Evolutionary conservation across 2,329 filamentous ascomycete species (phyloP), one percentile per base, ranked within the genome.

Genomic region (Fusarium xylarioides): DNA sequence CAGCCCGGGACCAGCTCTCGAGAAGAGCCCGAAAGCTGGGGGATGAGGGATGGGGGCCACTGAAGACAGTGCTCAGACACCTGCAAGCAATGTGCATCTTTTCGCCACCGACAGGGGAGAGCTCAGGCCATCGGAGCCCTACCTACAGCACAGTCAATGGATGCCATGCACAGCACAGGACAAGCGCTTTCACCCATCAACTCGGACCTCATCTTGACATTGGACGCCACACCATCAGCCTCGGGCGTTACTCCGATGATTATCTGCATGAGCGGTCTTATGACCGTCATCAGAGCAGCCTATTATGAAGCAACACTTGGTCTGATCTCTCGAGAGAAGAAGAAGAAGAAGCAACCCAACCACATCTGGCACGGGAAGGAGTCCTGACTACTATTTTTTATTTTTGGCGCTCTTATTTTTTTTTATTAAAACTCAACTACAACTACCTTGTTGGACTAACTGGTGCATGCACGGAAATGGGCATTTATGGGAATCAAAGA

Each of bases 381-480:
- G 68, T 59, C 63, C 50, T 65, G 37, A 62, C 37, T 63, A 47
- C 28, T 55, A 44, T 68, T 59, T 43, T 59, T 71, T 38, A 44
- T 57, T 53, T 63, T 65, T 60, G 63, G 68, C 71, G 68, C 61
- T 59, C 60, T 66, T 70, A 37, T 62, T 57, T 53, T 49, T 63
- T 66, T 61, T 63, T 49, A 53, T 66, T 61, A 61, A 37, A 35
- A 28, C 50, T 28, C 35, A 44, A 50, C 44, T 40, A 58, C 26
- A 43, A 49, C 42, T 54, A 40, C 53, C 49, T 54, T 42, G 52
- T 58, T 61, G 23, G 47, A 71, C 43, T 56, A 56, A 56, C 43
- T 37, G 69, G 73, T 71, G 70, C 66, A 76, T 76, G 70, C 63
- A 76, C 71, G 74, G 66, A 63, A 44, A 70, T 35, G 67, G 70